Percentiles rank a stretch among this genome's conserved stretches.
Conservation (phyloP, 352 stramenopile species). For the Phytophthora agathidicida region DNA sequence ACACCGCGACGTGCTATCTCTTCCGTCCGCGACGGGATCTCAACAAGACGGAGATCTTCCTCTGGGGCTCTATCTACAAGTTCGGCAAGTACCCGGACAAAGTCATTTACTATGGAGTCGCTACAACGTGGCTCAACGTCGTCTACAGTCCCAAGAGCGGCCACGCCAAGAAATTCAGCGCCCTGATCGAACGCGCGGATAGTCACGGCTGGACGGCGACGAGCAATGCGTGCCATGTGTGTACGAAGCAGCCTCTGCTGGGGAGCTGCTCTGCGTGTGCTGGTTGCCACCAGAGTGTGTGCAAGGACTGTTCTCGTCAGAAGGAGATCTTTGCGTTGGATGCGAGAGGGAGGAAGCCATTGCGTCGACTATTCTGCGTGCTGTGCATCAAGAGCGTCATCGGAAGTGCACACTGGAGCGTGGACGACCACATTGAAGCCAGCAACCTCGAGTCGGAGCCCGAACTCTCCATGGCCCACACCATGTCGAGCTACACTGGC, state of each 20-base stretch:
- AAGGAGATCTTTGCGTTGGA: constrained; percentile 35
- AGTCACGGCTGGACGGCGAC: constrained; percentile 25
- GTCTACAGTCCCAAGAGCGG: constrained; percentile 34
- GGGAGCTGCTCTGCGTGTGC: constrained; percentile 29
- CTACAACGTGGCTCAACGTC: constrained; percentile 37
- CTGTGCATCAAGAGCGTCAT: constrained; percentile 38
- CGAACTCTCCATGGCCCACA: constrained; percentile 1
- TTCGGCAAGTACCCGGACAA: constrained; percentile 35
- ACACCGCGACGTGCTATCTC: constrained; percentile 36
- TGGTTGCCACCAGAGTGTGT: constrained; percentile 46
- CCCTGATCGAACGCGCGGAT: constrained; percentile 26
- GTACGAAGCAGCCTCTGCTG: constrained; percentile 25
- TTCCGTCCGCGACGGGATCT: constrained; percentile 30
- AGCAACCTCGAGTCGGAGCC: constrained; percentile 17
- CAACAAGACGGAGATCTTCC: constrained; percentile 41
- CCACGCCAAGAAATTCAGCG: constrained; percentile 40
- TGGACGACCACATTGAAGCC: constrained; percentile 23
- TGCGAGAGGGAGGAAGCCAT: constrained; percentile 27
- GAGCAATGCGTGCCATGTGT: constrained; percentile 41
- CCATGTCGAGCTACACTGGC: constrained; percentile 10
- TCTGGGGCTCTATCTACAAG: constrained; percentile 41
- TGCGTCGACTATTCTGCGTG: constrained; percentile 33
- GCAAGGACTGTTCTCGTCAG: constrained; percentile 38
- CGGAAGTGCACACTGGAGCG: constrained; percentile 24
- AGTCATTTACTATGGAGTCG: constrained; percentile 41